These are phyloP conservation scores for bread wheat (Triticum aestivum) DNA, from an alignment of 176 grass and related monocot genomes.

Conservation along the genomic window IWGSC_CS_RefSeq_v2.1 NC_057811.1:108767043-108767542, in stretches of 20 bases:
- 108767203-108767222: too few species aligned
- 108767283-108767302: not conserved
- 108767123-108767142: too few species aligned
- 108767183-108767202: too few species aligned
- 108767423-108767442: not conserved
- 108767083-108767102: too few species aligned
- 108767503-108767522: constrained; percentile 22
- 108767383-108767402: constrained; percentile 1
- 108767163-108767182: too few species aligned
- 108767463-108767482: constrained; percentile 19
- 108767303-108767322: not conserved
- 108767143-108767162: too few species aligned
- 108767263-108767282: too few species aligned
- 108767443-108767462: not conserved
- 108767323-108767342: not conserved
- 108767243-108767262: too few species aligned
- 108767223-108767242: too few species aligned
- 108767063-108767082: too few species aligned
- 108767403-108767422: constrained; percentile 6
- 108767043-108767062: too few species aligned
- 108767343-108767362: not conserved
- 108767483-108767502: constrained; percentile 7
- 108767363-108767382: not conserved
- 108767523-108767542: constrained; percentile 36
- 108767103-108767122: too few species aligned